Evolutionary conservation across 2,329 filamentous ascomycete species (phyloP), one percentile per base, ranked within the genome.

Genomic region (Colletotrichum chrysophilum): DNA sequence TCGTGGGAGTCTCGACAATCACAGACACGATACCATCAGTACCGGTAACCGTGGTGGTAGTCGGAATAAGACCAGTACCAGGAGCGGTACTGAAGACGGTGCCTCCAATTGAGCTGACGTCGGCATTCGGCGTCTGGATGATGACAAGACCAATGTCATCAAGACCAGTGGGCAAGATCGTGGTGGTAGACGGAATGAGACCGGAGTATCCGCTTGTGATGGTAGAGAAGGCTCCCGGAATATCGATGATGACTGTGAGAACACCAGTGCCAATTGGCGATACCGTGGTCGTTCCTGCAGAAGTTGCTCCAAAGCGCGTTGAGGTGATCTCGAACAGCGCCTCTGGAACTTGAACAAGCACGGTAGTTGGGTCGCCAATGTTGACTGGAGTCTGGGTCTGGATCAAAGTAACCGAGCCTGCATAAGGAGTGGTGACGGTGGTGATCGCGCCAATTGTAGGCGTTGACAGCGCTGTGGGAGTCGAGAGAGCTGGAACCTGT

Each of bases 271-370:
- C 56, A 4, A 55, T 52, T 4, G 72, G 36, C 14, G 55, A 34
- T 12, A 74, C 62, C 7, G 72, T 75, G 6, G 61, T 66, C 4
- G 72, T 72, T 26, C 30, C 72, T 5, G 72, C 69, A 5, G 72
- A 71, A 16, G 72, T 14, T 5, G 72, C 72, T 4, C 72, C 72
- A 24, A 74, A 71, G 6, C 72, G 72, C 8, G 72, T 75, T 5
- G 48, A 61, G 9, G 68, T 75, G 7, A 67, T 26, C 28, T 56
- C 28, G 24, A 58, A 30, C 16, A 72, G 7, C 2, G 30, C 7
- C 16, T 36, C 72, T 9, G 72, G 72, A 18, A 75, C 24, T 24
- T 75, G 69, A 12, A 75, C 69, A n/a, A 74, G 48, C 3, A 74
- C 68, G 7, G 72, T 74, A 4, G 68, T 74, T 12, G 21, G 48